Evolutionary conservation across 2,329 filamentous ascomycete species (phyloP), one percentile per base, ranked within the genome.

Genomic region (Exutisphaerella laricina): DNA sequence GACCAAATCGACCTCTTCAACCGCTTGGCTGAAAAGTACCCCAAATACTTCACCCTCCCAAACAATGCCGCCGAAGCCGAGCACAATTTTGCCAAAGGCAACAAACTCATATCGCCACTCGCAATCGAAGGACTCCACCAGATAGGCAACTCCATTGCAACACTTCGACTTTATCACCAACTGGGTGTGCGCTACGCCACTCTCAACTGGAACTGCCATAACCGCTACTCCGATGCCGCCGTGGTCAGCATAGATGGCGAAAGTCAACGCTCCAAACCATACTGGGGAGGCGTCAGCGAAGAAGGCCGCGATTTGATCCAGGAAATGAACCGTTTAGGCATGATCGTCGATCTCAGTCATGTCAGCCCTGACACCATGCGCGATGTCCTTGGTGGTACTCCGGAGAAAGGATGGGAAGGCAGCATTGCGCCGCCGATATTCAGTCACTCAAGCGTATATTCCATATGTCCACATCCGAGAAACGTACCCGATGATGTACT

Each of bases 251-350:
- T 77, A 1, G 66, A 60, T 25, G 69, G 51, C 55, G 61, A 57
- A 41, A 62, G 50, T 25, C 62, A 47, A 6, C 59, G 70, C 1
- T 67, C 69, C 14, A 70, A 75, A 39, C 78, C 84, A 0, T 69
- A 75, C 43, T 85, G 82, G 78, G 70, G 75, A 39, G 90, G 90
- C 2, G 72, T 97, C 1, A 90, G 84, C 46, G 70, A 74, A 1
- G 73, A 74, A 1, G 90, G 90, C 4, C 75, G 78, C 39, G 62
- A 72, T 9, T 67, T 96, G 0, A 72, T 97, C 32, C 72, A 72
- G 25, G 90, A 97, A 70, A 96, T 97, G 89, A 97, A 96, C 63
- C 78, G 90, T 3, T 71, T 96, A 2, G 90, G 90, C 18, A 88
- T 96, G 82, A 80, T 96, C n/a, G 85, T 97, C 29, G 90, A 96